Evolutionary conservation across 1,139 yeast species (phyloP).

Genomic region (Geotrichum candidum): DNA sequence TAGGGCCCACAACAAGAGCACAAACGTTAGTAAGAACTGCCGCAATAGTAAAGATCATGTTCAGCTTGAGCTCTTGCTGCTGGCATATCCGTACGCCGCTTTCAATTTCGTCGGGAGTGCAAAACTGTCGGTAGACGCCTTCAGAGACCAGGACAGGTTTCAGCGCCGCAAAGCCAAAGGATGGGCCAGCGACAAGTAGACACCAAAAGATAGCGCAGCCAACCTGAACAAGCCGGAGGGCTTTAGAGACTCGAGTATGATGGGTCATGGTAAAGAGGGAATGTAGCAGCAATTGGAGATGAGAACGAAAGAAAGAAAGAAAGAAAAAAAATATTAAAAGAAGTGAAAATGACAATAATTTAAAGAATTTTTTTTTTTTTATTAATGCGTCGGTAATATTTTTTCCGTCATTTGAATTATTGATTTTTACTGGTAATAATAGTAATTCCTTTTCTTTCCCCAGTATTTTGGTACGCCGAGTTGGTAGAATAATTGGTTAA

Average conservation of each 20-base stretch:
- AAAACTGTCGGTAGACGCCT: constrained; percentile 64
- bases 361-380: not conserved
- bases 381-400: not conserved
- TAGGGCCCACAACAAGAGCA: constrained; percentile 74
- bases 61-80: constrained; percentile 73
- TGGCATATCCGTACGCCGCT: constrained; percentile 42
- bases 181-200: constrained; percentile 83
- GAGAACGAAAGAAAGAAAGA: not conserved
- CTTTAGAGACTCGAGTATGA: constrained; percentile 13
- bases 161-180: constrained; percentile 87
- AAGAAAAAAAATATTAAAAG: not conserved
- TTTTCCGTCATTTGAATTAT: not conserved
- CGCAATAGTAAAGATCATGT: constrained; percentile 75
- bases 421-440: too few relatives aligned
- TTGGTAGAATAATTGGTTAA: too few relatives aligned
- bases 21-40: constrained; percentile 83
- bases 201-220: constrained; percentile 80
- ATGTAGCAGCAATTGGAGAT: not conserved
- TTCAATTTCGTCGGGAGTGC: constrained; percentile 37
- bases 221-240: constrained; percentile 44
- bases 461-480: too few relatives aligned
- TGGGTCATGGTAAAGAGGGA: constrained; percentile 10
- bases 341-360: not conserved
- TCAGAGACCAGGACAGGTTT: constrained; percentile 74
- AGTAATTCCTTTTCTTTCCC: too few relatives aligned